Base-by-base conservation (phyloP, 805 yeast genomes). In the Myxozyma mucilagina region DNA sequence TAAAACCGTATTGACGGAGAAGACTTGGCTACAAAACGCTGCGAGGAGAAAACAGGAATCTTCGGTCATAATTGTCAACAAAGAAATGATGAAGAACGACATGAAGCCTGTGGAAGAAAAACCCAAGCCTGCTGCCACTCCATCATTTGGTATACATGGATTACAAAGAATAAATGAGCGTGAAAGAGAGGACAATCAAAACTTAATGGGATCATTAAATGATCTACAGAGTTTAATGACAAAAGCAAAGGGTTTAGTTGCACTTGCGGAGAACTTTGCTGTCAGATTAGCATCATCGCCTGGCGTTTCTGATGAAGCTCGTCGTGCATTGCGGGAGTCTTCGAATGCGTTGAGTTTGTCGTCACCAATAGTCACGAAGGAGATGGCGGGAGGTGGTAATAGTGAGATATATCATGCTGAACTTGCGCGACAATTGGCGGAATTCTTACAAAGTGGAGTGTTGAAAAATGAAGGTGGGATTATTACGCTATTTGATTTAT, bases 181-280 rank as follows among this genome's bases (percentile, higher is more conserved):
- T 44, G 81, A 82, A 63, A 76, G 87, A 11, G 76, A 79, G 56
- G 81, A 82, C 49, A 88, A 86, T 66, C 87, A 87, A 55, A 70
- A 78, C 16, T 77, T 91, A 0, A 75, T 92, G 59, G 53, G 44
- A 45, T 90, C 97, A 0, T 74, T 92, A 42, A 87, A 84, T 50
- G 97, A 90, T 72, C 74, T 92, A 47, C 87, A 87, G 64, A 85
- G 85, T 47, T 75, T 91, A 56, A 86, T 89, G 85, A 80, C 83
- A 14, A 82, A 87, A 67, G 96, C 92, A 1, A 83, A 82, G 65
- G 92, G 90, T 60, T 67, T 87, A 87, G 55, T 80, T 91, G 53
- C 49, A n/a, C 51, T 91, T 32, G 86, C 81, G 24, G 73, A 74
- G 56, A 67, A 71, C 6, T 72, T 75, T 59, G 75, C 75, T 11